A percentile compares a stretch with the other conserved stretches of the same genome.
phyloP scores from a whole-genome alignment of 139 green algal species.

The Ulvella scutata region DNA sequence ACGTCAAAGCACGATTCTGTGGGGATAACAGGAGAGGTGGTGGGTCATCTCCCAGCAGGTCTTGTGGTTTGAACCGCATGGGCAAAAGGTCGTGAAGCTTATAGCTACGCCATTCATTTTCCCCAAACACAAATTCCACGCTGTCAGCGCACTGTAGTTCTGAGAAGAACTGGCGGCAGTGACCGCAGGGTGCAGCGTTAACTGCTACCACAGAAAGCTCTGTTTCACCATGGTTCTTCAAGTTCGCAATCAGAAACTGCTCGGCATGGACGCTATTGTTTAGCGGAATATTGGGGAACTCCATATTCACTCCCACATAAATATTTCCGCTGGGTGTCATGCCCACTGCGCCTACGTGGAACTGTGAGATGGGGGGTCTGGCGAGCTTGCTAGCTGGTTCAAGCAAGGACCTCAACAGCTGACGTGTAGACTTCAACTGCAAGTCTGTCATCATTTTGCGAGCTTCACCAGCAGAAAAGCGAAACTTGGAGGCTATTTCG shows the following conservation, averaged over 20 bases:
- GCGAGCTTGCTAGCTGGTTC: not conserved
- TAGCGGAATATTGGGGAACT: conserved; percentile 57
- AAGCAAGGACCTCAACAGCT: conserved; percentile 6
- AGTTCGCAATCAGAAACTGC: conserved; percentile 69
- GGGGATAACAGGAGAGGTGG: conserved; percentile 48
- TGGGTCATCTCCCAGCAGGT: conserved; percentile 31
- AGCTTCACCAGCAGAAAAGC: too few relatives aligned
- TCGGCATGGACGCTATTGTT: conserved; percentile 70
- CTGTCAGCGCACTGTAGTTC: conserved; percentile 54
- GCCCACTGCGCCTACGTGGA: conserved; percentile 36
- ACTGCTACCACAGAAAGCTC: conserved; percentile 41
- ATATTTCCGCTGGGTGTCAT: conserved; percentile 48
- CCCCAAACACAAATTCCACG: conserved; percentile 43
- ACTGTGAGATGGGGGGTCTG: not conserved
- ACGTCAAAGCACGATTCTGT: conserved; percentile 37
- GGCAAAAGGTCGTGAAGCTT: conserved; percentile 51
- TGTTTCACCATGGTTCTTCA: conserved; percentile 35
- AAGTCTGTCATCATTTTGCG: too few relatives aligned
- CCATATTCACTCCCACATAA: conserved; percentile 78
- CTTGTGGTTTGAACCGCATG: conserved; percentile 48
- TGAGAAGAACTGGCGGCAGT: conserved; percentile 71
- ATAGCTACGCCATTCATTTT: conserved; percentile 6
- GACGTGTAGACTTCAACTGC: too few relatives aligned
- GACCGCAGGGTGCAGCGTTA: conserved; percentile 62
- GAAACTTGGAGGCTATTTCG: too few relatives aligned